Conservation (phyloP, 257 asterid species). For the Solanum chilense region DNA sequence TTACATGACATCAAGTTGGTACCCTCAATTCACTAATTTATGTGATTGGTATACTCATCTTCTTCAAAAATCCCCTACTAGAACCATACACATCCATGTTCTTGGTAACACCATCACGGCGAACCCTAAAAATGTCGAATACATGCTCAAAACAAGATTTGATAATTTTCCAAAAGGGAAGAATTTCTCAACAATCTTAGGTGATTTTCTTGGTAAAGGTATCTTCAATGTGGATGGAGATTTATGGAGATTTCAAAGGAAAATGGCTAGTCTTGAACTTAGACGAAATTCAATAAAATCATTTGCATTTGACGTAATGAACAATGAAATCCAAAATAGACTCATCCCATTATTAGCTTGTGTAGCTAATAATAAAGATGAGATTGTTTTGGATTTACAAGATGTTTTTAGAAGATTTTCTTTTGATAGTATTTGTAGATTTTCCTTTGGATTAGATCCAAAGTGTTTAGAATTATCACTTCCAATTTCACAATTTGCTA, state of each 20-base stretch:
- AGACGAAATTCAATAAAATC: conserved; percentile 11
- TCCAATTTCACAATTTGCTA: conserved; percentile 27
- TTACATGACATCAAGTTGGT: conserved; percentile 41
- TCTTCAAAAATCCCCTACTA: conserved; percentile 41
- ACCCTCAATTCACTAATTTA: conserved; percentile 23
- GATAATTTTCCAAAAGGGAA: conserved; percentile 35
- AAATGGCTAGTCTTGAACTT: conserved; percentile 26
- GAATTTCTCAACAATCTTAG: conserved; percentile 26
- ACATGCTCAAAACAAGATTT: conserved; percentile 29
- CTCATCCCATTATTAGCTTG: conserved; percentile 19
- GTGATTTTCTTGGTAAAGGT: conserved; percentile 35
- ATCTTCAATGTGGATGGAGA: conserved; percentile 41
- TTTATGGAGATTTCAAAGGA: conserved; percentile 27
- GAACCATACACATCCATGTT: conserved; percentile 53
- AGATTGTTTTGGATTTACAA: conserved; percentile 21
- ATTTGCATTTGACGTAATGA: conserved; percentile 26
- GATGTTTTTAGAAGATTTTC: conserved; percentile 33
- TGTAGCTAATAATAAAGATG: not conserved
- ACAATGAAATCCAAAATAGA: conserved; percentile 17
- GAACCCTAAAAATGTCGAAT: conserved; percentile 27
- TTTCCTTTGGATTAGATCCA: conserved; percentile 40
- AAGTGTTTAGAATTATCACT: conserved; percentile 23
- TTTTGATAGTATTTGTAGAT: conserved; percentile 31
- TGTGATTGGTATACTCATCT: conserved; percentile 79
- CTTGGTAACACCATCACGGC: conserved; percentile 48